phyloP scores from a whole-genome alignment of 1,284 basidiomycete genomes.

The Papiliotrema laurentii region DNA sequence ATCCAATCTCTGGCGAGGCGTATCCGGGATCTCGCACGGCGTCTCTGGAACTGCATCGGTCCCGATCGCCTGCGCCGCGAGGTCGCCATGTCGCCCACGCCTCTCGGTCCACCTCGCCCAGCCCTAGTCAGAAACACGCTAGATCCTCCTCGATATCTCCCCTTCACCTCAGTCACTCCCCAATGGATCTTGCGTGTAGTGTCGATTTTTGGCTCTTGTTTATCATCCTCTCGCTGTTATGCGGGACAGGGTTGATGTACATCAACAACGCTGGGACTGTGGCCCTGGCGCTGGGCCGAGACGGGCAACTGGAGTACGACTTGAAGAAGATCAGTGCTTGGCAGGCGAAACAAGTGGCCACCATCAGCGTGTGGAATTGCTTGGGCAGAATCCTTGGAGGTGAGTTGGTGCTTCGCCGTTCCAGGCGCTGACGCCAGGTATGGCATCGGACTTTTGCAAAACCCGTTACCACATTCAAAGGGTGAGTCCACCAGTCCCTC shows the following conservation, averaged over 20 bases:
- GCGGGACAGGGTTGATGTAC: conserved; percentile 85
- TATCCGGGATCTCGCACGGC: conserved; percentile 7
- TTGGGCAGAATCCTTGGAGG: conserved; percentile 73
- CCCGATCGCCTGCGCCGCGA: conserved; percentile 19
- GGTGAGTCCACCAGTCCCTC: conserved; percentile 15
- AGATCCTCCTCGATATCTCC: conserved; percentile 12
- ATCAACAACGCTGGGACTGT: conserved; percentile 96
- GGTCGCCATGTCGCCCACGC: conserved; percentile 3
- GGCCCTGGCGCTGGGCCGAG: conserved; percentile 73
- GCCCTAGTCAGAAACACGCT: conserved; percentile 2
- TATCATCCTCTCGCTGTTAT: conserved; percentile 63
- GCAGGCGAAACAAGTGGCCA: conserved; percentile 82
- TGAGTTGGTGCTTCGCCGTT: conserved; percentile 24
- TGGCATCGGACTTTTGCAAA: conserved; percentile 70
- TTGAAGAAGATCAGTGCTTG: conserved; percentile 62
- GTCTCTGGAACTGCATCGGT: conserved; percentile 31
- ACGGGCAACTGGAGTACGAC: conserved; percentile 62
- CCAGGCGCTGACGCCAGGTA: conserved; percentile 46
- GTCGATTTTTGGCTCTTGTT: conserved; percentile 73
- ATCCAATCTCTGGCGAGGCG: conserved; percentile 1
- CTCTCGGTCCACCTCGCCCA: not conserved
- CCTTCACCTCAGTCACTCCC: conserved; percentile 21
- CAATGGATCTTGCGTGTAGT: conserved; percentile 33
- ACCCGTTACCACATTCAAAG: conserved; percentile 60
- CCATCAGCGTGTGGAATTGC: conserved; percentile 79